A percentile compares a stretch with the other conserved stretches of the same genome.
These are phyloP conservation scores for Alternaria sp. DNA, from an alignment of 2,329 filamentous ascomycete species.

Conservation along the genomic window DNA sequence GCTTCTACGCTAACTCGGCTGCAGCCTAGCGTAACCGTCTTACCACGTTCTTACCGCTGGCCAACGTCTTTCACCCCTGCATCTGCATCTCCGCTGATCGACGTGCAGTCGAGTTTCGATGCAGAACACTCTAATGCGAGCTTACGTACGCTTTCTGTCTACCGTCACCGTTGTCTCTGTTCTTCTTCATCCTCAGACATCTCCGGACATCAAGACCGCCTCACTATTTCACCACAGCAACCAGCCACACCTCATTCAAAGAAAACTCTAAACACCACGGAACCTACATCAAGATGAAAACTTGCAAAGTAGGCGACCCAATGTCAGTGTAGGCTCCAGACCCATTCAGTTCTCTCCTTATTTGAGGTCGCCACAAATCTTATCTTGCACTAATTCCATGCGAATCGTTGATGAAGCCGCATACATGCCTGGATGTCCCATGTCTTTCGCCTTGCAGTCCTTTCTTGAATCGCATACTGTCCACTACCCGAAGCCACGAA, in stretches of 20 bases:
- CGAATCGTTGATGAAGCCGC: neutral
- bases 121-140: neutral
- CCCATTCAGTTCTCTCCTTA: neutral
- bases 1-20: conserved; percentile 16
- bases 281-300: neutral
- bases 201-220: neutral
- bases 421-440: neutral
- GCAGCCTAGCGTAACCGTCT: conserved; percentile 17
- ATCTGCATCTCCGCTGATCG: conserved; percentile 17
- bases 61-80: conserved; percentile 11
- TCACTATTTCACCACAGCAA: neutral
- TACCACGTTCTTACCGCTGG: conserved; percentile 14
- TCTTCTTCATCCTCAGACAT: neutral
- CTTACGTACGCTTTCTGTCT: neutral
- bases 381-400: neutral
- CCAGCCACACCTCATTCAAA: neutral
- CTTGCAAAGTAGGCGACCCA: neutral
- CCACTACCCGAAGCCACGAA: neutral
- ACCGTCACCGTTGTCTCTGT: neutral
- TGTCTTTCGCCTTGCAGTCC: neutral
- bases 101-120: neutral
- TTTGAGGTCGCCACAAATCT: neutral
- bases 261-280: neutral
- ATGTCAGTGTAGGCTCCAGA: neutral
- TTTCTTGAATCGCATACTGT: neutral